Percentiles rank a stretch among this genome's conserved stretches.
phyloP scores from a whole-genome alignment of 768 basidiomycete genomes.

The Agaricus blazei region DNA sequence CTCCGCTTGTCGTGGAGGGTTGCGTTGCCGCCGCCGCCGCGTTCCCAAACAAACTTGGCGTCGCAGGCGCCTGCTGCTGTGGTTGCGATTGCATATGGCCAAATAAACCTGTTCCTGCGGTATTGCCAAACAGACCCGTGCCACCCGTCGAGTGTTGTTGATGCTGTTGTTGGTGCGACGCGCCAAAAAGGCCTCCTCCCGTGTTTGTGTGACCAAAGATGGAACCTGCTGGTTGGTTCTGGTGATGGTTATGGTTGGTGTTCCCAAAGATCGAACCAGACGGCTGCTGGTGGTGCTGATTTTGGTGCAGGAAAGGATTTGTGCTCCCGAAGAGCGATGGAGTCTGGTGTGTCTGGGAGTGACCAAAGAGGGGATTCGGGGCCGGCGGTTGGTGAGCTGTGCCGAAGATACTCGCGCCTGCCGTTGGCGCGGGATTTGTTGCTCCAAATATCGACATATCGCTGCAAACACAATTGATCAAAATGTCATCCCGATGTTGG shows the following conservation, averaged over 20 bases:
- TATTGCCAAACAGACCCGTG: slow-evolving; percentile 21
- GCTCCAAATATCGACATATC: slow-evolving; percentile 23
- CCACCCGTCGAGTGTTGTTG: background rate
- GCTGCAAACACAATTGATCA: slow-evolving; percentile 4
- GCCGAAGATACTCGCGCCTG: slow-evolving; percentile 19
- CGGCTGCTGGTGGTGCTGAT: background rate
- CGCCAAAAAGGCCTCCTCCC: slow-evolving; percentile 10
- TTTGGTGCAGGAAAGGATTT: slow-evolving; percentile 1
- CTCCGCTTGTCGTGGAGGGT: slow-evolving; percentile 9
- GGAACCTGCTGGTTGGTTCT: background rate
- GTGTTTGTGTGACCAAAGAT: background rate
- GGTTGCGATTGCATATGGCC: slow-evolving; percentile 7
- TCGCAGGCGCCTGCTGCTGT: slow-evolving; percentile 8
- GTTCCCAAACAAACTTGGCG: slow-evolving; percentile 18
- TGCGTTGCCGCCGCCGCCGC: background rate
- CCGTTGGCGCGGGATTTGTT: slow-evolving; percentile 7
- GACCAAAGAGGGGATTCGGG: no score
- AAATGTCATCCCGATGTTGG: background rate
- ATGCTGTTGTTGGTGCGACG: background rate
- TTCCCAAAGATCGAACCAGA: slow-evolving; percentile 2
- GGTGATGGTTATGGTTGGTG: slow-evolving; percentile 8
- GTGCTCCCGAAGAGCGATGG: slow-evolving; percentile 20
- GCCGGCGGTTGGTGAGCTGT: slow-evolving; percentile 12
- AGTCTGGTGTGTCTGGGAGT: background rate
- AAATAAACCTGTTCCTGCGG: slow-evolving; percentile 12